Conservation (phyloP, 352 stramenopile genomes). For the Pythium oligandrum region DNA sequence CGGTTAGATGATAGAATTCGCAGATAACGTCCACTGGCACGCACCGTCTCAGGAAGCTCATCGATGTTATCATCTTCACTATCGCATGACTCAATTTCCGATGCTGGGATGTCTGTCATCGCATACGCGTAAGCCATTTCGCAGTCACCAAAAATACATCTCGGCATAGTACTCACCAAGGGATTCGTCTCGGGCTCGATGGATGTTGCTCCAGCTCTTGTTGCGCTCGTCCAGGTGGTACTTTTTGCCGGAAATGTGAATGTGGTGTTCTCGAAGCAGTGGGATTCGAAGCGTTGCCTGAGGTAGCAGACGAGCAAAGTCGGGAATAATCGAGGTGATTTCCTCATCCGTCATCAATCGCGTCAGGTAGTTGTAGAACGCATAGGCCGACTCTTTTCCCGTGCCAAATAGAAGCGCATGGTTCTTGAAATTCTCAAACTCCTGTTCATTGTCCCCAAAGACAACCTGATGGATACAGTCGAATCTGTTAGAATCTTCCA, state of each 20-base stretch:
- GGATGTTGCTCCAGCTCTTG: constrained; percentile 60
- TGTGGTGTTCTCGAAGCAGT: constrained; percentile 65
- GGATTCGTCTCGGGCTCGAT: constrained; percentile 25
- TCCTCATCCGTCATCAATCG: constrained; percentile 43
- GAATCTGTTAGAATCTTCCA: neutral
- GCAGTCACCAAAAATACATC: neutral
- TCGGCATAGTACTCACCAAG: constrained; percentile 21
- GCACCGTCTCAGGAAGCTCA: constrained; percentile 66
- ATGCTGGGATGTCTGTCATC: too few species aligned
- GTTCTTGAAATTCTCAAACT: constrained; percentile 77
- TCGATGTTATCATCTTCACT: constrained; percentile 68
- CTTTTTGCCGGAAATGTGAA: constrained; percentile 19
- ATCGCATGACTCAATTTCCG: constrained; percentile 13
- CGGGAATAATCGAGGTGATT: constrained; percentile 67
- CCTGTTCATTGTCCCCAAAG: constrained; percentile 43
- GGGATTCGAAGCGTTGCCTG: constrained; percentile 56
- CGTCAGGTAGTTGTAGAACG: constrained; percentile 68
- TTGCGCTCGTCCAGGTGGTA: constrained; percentile 29
- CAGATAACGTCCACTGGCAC: neutral
- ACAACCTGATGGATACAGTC: constrained; percentile 3
- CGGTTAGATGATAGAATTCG: too few species aligned
- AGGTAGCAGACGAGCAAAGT: constrained; percentile 74
- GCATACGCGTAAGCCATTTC: too few species aligned
- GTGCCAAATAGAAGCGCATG: constrained; percentile 74
- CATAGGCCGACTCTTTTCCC: constrained; percentile 49